A percentile compares a stretch with the other conserved stretches of the same genome.
Conservation (phyloP, 345 rosid species). For the Brassica juncea region DNA sequence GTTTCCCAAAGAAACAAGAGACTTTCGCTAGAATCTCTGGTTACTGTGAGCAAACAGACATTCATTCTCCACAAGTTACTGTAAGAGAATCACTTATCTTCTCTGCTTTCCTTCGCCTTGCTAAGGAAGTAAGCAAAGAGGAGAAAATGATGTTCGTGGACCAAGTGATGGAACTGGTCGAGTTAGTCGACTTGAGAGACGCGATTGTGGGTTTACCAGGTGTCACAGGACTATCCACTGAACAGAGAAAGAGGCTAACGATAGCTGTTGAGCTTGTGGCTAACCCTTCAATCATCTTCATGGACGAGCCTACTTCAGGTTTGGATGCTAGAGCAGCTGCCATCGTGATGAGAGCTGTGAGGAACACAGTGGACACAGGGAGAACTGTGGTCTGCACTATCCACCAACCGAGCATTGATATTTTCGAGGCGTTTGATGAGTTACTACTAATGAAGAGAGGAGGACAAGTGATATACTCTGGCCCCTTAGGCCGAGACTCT, state of each 20-base stretch:
- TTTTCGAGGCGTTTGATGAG: conserved; percentile 85
- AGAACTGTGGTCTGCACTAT: conserved; percentile 85
- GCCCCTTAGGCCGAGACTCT: conserved; percentile 69
- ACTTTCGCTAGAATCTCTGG: conserved; percentile 94
- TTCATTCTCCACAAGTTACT: conserved; percentile 91
- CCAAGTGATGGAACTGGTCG: conserved; percentile 69
- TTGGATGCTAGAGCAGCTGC: conserved; percentile 93
- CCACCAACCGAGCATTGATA: conserved; percentile 86
- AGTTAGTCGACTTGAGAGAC: conserved; percentile 57
- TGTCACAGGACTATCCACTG: conserved; percentile 74
- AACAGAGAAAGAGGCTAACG: conserved; percentile 83
- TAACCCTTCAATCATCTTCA: conserved; percentile 84
- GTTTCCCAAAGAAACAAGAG: conserved; percentile 82
- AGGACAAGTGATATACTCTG: conserved; percentile 72
- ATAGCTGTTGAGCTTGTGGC: conserved; percentile 88
- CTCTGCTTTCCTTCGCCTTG: conserved; percentile 86
- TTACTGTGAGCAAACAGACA: conserved; percentile 85
- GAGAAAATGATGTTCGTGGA: conserved; percentile 79
- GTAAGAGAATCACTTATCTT: conserved; percentile 75
- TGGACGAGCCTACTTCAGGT: conserved; percentile 94
- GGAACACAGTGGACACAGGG: conserved; percentile 87
- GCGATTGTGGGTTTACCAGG: conserved; percentile 72
- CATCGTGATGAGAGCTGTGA: conserved; percentile 86
- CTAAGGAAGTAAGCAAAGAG: conserved; percentile 64
- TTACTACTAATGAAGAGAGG: conserved; percentile 84